Evolutionary conservation across 768 basidiomycete genomes (phyloP), one percentile per base, ranked within the genome.

Genomic region (Pisolithus marmoratus): DNA sequence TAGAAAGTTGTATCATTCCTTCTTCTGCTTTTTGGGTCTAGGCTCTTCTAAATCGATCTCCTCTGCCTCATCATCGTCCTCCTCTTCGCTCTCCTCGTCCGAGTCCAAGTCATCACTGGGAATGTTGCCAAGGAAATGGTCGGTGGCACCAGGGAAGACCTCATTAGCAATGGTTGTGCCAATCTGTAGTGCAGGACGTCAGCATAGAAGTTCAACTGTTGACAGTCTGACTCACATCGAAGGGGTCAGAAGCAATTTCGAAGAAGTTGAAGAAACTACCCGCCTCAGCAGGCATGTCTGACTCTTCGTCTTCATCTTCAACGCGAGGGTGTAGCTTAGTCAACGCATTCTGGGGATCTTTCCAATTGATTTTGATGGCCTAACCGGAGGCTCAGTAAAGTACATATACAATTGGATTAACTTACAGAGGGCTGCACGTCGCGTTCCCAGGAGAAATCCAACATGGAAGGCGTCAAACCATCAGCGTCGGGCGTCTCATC

Each of bases 201-300:
- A 26, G 49, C 17, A 34, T 14, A 15, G 14, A n/a, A 20, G 29
- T 31, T 31, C 41, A 27, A 29, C 26, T 42, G 31, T 37, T 38
- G 46, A 12, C 1, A 46, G 45, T 34, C 11, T 22, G 20, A 69
- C 81, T 72, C 64, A 90, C 90, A 57, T 90, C 86, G 54, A 74
- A 79, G 14, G 80, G 77, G 62, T 91, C 90, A 37, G 72, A 63
- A 11, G 75, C 74, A 54, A 76, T 63, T 68, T 87, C 90, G 55
- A 93, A 91, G 63, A 87, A 85, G 72, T 91, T 90, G 79, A 93
- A 93, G 74, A 93, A 90, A 63, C 84, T 89, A 51, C 90, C 90
- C 46, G 77, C 70, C 46, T 93, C 90, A 23, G 79, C 74, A 38
- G 77, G 71, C 49, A 77, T 58, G 29, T 85, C 84, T 23, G 81